A percentile compares a stretch with the other conserved stretches of the same genome.
These are phyloP conservation scores for Xerocomellus amylosporus DNA, from an alignment of 768 basidiomycete genomes.

Conservation along the genomic window DNA sequence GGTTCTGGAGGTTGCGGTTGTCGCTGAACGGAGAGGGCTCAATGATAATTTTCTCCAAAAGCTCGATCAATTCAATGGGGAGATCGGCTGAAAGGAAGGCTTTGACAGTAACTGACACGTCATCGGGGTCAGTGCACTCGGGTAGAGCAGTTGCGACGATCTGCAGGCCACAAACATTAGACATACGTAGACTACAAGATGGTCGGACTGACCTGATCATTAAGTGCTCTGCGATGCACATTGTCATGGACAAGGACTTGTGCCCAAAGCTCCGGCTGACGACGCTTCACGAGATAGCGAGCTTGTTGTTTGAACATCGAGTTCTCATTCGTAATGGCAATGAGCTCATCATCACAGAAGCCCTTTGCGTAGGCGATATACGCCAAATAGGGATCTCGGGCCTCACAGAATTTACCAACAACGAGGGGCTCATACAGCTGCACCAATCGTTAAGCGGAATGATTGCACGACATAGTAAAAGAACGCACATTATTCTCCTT, in stretches of 20 bases:
- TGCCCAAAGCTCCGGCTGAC: slow-evolving; percentile 92
- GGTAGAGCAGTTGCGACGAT: slow-evolving; percentile 94
- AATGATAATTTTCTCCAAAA: slow-evolving; percentile 97
- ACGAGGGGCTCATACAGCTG: slow-evolving; percentile 95
- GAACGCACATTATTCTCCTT: slow-evolving; percentile 93
- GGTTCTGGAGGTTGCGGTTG: slow-evolving; percentile 94
- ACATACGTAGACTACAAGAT: background rate
- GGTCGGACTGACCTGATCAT: slow-evolving; percentile 74
- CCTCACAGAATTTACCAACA: slow-evolving; percentile 99
- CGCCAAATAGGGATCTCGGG: slow-evolving; percentile 95
- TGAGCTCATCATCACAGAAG: slow-evolving; percentile 97
- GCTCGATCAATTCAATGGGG: slow-evolving; percentile 93
- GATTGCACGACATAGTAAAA: background rate
- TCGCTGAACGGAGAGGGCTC: slow-evolving; percentile 98
- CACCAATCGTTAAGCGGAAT: slow-evolving; percentile 10
- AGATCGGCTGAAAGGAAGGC: slow-evolving; percentile 97
- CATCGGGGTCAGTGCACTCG: slow-evolving; percentile 96
- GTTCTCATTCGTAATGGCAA: slow-evolving; percentile 96
- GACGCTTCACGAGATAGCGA: slow-evolving; percentile 94
- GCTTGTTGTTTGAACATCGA: slow-evolving; percentile 99
- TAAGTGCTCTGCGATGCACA: slow-evolving; percentile 86
- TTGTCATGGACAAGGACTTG: slow-evolving; percentile 91
- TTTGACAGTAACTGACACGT: slow-evolving; percentile 98
- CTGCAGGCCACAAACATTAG: slow-evolving; percentile 34
- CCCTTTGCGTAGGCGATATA: slow-evolving; percentile 99